These are phyloP conservation scores for Eucalyptus globulus DNA, from an alignment of 345 rosid genomes.

Conservation along the genomic window DNA sequence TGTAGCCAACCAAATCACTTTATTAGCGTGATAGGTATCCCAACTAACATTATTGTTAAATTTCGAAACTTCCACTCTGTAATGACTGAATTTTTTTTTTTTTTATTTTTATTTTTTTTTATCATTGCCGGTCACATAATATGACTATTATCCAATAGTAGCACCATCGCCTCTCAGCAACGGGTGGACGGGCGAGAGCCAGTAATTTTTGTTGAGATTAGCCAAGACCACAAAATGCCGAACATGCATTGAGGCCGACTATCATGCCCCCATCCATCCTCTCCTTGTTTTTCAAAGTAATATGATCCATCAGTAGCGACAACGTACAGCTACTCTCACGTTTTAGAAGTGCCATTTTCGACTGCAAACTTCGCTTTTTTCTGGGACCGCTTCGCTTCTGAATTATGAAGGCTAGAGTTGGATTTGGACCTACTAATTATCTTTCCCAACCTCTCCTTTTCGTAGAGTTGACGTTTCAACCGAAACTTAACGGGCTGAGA, in stretches of 20 bases:
- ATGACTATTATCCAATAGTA: not conserved
- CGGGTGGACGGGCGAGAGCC: not conserved
- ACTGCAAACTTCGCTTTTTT: no score
- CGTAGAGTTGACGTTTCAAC: no score
- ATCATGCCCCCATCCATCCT: not conserved
- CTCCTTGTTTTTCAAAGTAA: no score
- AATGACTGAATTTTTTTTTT: no score
- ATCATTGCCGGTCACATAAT: not conserved
- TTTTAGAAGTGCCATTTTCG: not conserved
- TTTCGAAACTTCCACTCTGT: no score
- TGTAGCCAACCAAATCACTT: no score
- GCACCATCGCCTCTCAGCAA: not conserved
- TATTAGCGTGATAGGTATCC: no score
- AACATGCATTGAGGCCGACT: not conserved
- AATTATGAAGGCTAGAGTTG: not conserved
- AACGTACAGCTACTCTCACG: not conserved
- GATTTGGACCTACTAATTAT: not conserved
- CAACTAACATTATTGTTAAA: no score
- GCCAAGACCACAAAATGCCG: not conserved
- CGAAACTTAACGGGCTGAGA: no score
- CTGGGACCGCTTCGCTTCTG: not conserved
- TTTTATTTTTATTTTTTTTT: no score
- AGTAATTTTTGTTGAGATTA: not conserved
- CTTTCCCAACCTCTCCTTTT: no score
- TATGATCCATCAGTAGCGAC: not conserved